phyloP scores from a whole-genome alignment of 2,329 filamentous ascomycete genomes.

The Pestalotiopsis sp. region DNA sequence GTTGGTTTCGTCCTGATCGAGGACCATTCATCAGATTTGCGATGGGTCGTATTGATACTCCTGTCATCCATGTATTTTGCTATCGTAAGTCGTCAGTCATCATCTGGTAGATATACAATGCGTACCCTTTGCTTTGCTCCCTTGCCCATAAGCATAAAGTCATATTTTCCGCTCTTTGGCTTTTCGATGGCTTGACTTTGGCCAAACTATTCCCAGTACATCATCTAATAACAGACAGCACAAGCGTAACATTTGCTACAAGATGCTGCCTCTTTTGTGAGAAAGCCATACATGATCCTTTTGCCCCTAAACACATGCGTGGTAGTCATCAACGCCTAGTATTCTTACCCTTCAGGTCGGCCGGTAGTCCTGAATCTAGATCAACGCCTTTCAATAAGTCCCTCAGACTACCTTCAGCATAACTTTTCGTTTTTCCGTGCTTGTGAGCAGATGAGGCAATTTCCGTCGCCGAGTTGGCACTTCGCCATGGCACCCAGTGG shows the following conservation, averaged over 20 bases:
- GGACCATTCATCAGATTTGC: too few species aligned
- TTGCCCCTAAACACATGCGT: not conserved
- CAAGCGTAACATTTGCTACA: not conserved
- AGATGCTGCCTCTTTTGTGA: not conserved
- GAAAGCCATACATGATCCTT: too few species aligned
- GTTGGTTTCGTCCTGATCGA: too few species aligned
- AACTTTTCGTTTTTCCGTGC: constrained; percentile 34
- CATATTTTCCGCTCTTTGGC: not conserved
- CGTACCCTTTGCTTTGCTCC: not conserved
- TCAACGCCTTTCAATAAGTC: constrained; percentile 47
- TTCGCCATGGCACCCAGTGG: constrained; percentile 48
- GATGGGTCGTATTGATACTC: too few species aligned
- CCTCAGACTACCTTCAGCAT: constrained; percentile 58
- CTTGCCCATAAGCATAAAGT: not conserved
- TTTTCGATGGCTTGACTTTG: too few species aligned
- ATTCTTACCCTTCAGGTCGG: constrained; percentile 26
- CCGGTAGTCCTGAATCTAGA: constrained; percentile 12
- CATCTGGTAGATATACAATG: not conserved
- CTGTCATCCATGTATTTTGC: not conserved
- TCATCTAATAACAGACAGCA: too few species aligned
- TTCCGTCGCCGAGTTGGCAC: constrained; percentile 14
- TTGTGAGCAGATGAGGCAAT: constrained; percentile 19
- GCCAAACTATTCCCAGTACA: too few species aligned
- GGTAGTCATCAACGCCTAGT: constrained; percentile 10
- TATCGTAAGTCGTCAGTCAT: not conserved